These are phyloP conservation scores for Arabidopsis thaliana DNA, from an alignment of 345 rosid species.

Conservation along the genomic window TAIR10.1 NC_003076.8:18579001-18579500, in stretches of 20 bases:
- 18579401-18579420: no score
- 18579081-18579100: conserved; percentile 41
- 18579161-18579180: conserved; percentile 21
- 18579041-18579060: conserved; percentile 28
- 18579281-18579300: no score
- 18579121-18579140: not conserved
- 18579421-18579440: no score
- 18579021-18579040: not conserved
- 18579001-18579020: conserved; percentile 40
- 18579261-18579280: no score
- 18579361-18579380: no score
- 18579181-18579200: not conserved
- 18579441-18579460: no score
- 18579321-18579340: no score
- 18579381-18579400: no score
- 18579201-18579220: not conserved
- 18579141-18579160: conserved; percentile 28
- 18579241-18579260: not conserved
- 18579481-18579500: no score
- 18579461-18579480: no score
- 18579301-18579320: no score
- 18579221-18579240: not conserved
- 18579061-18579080: conserved; percentile 9
- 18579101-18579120: conserved; percentile 20
- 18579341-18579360: no score